Base-by-base conservation (phyloP, 495 filamentous ascomycete species). In the Umbilicaria muhlenbergii region DNA sequence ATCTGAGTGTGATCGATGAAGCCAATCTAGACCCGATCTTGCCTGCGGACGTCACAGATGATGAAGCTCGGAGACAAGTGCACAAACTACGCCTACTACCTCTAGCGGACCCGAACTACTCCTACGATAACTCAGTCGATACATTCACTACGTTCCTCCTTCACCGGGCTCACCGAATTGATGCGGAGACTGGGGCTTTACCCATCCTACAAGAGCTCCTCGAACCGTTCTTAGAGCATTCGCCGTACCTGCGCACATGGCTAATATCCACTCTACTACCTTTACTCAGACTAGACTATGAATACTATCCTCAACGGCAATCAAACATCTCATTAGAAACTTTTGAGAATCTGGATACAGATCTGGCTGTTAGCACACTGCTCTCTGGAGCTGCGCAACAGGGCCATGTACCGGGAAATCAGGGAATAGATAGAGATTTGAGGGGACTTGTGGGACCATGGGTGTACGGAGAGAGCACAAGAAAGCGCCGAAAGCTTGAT, bases 231-330 rank as follows among this genome's bases (percentile, higher is more conserved):
- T 67, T 92, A 36, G 61, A 78, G 32, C 75, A 71, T 41, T 77
- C 77, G 13, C 64, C 75, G 12, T 67, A 67, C 34, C 60, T 94
- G 39, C 73, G 80, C 45, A 76, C 68, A 36, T 86, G 86, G 80
- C 70, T 84, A 54, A 71, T 92, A 21, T 86, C 86, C 1, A 78
- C 70, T 15, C 65, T 92, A 15, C 64, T 95, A 17, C 87, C 87
- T 0, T 66, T 93, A 1, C 62, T 89, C 13, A 73, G 87, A 41
- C 67, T 86, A n/a, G 82, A 82, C 52, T 82, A 82, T 56, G 85
- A 91, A 64, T 91, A 86, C 53, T 82, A 93, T 48, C 74, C 81
- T 0, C 58, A 71, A 24, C 67, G 71, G 11, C 70, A 68, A 12
- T 60, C 66, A 11, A 51, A 62, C 7, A 62, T 75, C 32, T 75